A percentile compares a stretch with the other conserved stretches of the same genome.
Evolutionary conservation across 805 yeast species (phyloP).

Genomic region (Diddensiella santjacobensis): DNA sequence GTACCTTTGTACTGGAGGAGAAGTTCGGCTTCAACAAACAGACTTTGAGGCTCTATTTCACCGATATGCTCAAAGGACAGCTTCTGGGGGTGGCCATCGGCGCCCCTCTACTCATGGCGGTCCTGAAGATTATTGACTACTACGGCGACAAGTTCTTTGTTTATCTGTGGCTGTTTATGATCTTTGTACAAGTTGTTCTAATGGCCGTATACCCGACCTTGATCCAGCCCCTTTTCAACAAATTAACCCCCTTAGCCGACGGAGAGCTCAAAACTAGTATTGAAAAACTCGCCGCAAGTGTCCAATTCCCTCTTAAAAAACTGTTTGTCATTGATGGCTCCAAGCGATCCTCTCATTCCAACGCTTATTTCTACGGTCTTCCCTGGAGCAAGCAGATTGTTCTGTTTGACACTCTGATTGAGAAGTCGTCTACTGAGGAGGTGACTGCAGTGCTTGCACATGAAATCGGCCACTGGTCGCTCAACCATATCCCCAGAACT

Average conservation of each 20-base stretch:
- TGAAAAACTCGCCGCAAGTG: slow-evolving; percentile 69
- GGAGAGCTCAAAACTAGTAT: slow-evolving; percentile 83
- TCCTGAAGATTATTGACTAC: slow-evolving; percentile 74
- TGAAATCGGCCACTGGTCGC: slow-evolving; percentile 97
- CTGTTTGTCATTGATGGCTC: slow-evolving; percentile 95
- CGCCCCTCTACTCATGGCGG: slow-evolving; percentile 66
- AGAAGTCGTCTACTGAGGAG: slow-evolving; percentile 70
- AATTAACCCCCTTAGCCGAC: slow-evolving; percentile 81
- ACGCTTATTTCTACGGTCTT: slow-evolving; percentile 92
- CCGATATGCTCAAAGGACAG: slow-evolving; percentile 64
- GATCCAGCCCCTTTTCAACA: slow-evolving; percentile 91
- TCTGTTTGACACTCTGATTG: slow-evolving; percentile 83
- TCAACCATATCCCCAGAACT: slow-evolving; percentile 80
- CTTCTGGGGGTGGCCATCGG: slow-evolving; percentile 56
- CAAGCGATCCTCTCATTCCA: slow-evolving; percentile 91
- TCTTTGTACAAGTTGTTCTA: slow-evolving; percentile 66
- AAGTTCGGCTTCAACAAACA: slow-evolving; percentile 89
- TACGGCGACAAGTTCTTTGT: slow-evolving; percentile 79
- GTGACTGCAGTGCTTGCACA: slow-evolving; percentile 96
- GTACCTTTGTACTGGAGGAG: slow-evolving; percentile 86
- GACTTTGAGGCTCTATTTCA: slow-evolving; percentile 65
- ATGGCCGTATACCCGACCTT: slow-evolving; percentile 78
- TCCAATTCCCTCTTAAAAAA: slow-evolving; percentile 81
- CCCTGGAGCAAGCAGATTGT: slow-evolving; percentile 98
- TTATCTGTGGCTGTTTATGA: slow-evolving; percentile 69